phyloP scores from a whole-genome alignment of 805 yeast genomes.

The Yarrowia deformans region DNA sequence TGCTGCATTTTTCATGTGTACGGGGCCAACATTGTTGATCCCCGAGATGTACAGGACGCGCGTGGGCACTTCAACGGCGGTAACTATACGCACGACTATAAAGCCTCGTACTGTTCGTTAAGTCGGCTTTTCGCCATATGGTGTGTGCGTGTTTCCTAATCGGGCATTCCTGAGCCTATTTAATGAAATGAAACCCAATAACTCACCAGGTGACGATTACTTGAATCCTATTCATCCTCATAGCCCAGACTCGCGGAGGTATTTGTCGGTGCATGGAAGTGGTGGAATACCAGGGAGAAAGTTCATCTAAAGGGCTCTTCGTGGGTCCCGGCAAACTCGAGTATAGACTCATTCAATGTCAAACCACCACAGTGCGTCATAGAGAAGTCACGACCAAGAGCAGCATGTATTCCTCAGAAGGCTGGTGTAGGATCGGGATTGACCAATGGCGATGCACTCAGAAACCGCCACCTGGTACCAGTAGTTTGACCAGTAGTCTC shows the following conservation, averaged over 20 bases:
- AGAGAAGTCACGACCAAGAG: too few relatives aligned
- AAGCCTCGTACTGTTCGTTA: conserved; percentile 20
- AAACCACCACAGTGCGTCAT: too few relatives aligned
- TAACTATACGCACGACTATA: conserved; percentile 4
- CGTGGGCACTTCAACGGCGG: conserved; percentile 17
- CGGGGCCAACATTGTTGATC: not conserved
- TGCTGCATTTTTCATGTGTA: not conserved
- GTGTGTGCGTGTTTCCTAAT: conserved; percentile 8
- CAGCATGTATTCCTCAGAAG: too few relatives aligned
- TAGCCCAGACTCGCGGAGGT: too few relatives aligned
- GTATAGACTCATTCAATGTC: too few relatives aligned
- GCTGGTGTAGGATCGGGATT: not conserved
- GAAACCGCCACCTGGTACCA: not conserved
- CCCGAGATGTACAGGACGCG: not conserved
- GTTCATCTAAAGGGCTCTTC: too few relatives aligned
- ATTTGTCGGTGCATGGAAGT: too few relatives aligned
- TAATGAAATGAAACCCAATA: conserved; percentile 11
- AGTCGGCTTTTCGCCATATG: conserved; percentile 24
- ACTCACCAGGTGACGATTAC: conserved; percentile 26
- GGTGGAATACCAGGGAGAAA: too few relatives aligned
- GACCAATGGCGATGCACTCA: not conserved
- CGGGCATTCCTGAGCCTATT: conserved; percentile 13
- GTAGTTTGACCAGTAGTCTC: too few relatives aligned
- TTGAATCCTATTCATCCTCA: not conserved
- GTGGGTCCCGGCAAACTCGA: too few relatives aligned